Base-by-base conservation (phyloP, 106 monocot species). In the Dendrobium nobile region DNA sequence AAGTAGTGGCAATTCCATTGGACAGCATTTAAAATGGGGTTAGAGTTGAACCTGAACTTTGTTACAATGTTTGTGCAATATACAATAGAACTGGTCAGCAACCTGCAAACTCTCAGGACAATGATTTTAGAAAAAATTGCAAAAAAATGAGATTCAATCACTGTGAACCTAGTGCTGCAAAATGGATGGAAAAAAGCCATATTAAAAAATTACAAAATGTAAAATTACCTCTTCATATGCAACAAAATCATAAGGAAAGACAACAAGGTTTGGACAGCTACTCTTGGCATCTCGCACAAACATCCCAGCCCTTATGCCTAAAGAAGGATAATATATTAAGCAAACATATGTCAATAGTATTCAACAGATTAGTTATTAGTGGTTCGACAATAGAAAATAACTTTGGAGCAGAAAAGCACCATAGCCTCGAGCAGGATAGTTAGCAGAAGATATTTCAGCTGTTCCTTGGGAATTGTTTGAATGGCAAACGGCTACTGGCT, bases 371-470 rank as follows among this genome's bases (percentile, higher is more conserved):
- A 54, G 74, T 19, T 5, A 20, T 74, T 41, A 42, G 74, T 13
- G 19, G 28, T 5, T 43, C 24, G 2, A 24, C 26, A 4, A 13
- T 13, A 78, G 18, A 58, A 56, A 47, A 40, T 59, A 40, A 78
- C 33, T 56, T 78, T 7, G 78, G 37, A 59, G 6, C 55, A 76
- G 42, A 51, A 54, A 74, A 9, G 59, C 24, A 96, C 94, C 98
- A 89, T 91, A 93, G 7, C 83, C 48, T 80, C 98, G 80, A 78
- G 98, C 95, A 78, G 90, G 92, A 88, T 98, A 98, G 77, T 95
- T 95, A 77, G 98, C 95, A 55, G 98, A 98, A 43, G 98, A 98
- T 86, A 98, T 95, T 88, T 98, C 98, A 54, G 98, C 95, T 45
- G 95, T 98, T 84, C 98, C 98, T 82, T 87, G 95, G 54, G 92